Evolutionary conservation across 73 alveolate species (phyloP), one percentile per base, ranked within the genome.

Genomic region (Paramecium tetraurelia): DNA sequence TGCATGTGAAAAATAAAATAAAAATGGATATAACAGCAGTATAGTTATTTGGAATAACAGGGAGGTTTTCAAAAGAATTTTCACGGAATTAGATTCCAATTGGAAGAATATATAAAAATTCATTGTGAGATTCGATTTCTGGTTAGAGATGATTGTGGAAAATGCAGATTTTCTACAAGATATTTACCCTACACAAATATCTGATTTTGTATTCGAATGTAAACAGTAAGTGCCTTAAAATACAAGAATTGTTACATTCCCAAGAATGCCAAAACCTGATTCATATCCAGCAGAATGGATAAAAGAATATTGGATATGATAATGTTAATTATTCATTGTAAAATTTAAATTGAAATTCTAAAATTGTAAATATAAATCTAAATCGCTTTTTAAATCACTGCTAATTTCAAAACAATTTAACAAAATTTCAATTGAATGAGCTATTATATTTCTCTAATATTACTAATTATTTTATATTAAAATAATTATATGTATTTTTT

Each of bases 251-350:
- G 95, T 96, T 12, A 92, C 96, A 20, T 96, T 95, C 58, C 98
- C 98, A 2, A 88, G 98, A 72, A 90, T 89, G 44, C 98, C 98
- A 9, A 96, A 96, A 83, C 98, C 98, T 46, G 96, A 95, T 89
- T 95, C 96, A 29, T 93, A 85, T 59, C 88, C 88, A 31, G 86
- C 96, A 16, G 96, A 86, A 22, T 94, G 97, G 97, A 94, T 94
- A 14, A 85, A 89, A 77, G 86, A 93, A 59, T 53, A 86, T 29
- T 94, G 97, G 97, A 69, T 89, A 16, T 46, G 59, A 57, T n/a
- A 48, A 48, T 48, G 22, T 48, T 46, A 46, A 46, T 46, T 46
- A 48, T 48, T 16, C 59, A 48, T 48, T 40, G 48, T 40, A 40
- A 40, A 40, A 7, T 40, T 40, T 1, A 40, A 36, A 36, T 36